Evolutionary conservation across 345 rosid genomes (phyloP), one percentile per base, ranked within the genome.

Genomic region (Capsella bursapastoris): DNA sequence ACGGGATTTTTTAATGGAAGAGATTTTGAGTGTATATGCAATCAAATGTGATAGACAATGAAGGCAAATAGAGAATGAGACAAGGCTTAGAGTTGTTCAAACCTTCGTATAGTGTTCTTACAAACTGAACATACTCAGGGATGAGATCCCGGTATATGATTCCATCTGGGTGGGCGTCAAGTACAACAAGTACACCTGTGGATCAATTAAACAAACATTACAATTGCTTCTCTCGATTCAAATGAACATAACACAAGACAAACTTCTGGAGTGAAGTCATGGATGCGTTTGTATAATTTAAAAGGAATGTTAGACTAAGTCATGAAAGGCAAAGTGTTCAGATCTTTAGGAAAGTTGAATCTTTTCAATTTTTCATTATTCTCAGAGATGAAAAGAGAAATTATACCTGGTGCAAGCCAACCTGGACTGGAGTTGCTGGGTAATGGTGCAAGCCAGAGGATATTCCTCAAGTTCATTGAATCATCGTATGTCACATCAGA

Each of bases 51-150:
- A 70, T 0, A 31, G 0, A 27, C 18, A 70, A n/a, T 16, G 45
- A 10, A 62, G 31, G 31, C 27, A 29, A 8, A 8, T 34, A 35
- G 12, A 29, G 10, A 53, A 40, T 5, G 45, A 63, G 57, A 25
- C 34, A 34, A 38, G 51, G 75, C 2, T 28, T 28, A 41, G 49
- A 76, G 52, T 44, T 35, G 57, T 45, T 57, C 80, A 66, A 43
- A 94, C 98, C 98, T 94, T 94, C 97, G 10, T 91, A 91, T 55
- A 94, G 84, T 53, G 98, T 94, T 71, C 98, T 88, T 1, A 62
- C 95, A 50, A 82, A 56, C 8, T 84, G 49, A 38, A 87, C 96
- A 61, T 94, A 89, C 38, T 86, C 84, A 16, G 98, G 93, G 57
- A 94, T 80, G 76, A 94, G 76, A 83, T 94, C 98, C 80, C 85